Percentiles rank a stretch among this genome's conserved stretches.
Conservation (phyloP, 139 green algal genomes). For the Micractinium sp. region DNA sequence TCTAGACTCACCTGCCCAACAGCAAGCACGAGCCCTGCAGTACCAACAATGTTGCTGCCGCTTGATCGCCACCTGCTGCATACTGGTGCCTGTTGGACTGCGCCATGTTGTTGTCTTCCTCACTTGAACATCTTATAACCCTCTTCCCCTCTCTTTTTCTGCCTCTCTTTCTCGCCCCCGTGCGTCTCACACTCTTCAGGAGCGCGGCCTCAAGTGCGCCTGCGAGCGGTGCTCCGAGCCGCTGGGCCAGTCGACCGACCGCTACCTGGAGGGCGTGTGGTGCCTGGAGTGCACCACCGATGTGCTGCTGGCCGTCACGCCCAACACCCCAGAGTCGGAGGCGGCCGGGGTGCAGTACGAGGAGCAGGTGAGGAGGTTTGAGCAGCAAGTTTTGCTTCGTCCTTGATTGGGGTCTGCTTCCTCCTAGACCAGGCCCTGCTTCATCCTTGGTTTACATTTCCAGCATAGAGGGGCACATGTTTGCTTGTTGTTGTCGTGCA, state of each 20-base stretch:
- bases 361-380: constrained; percentile 10
- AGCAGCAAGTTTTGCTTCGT: no score
- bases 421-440: no score
- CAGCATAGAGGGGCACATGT: no score
- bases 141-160: not conserved
- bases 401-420: no score
- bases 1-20: no score
- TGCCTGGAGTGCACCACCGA: constrained; percentile 35
- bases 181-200: not conserved
- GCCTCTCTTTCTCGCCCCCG: not conserved
- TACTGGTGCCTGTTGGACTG: not conserved
- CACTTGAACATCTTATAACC: not conserved
- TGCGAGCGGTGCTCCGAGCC: constrained; percentile 35
- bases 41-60: no score
- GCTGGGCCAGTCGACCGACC: constrained; percentile 29
- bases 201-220: constrained; percentile 25
- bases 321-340: constrained; percentile 11
- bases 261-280: constrained; percentile 43
- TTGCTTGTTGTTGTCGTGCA: no score
- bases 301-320: constrained; percentile 26
- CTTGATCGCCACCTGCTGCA: no score
- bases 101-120: not conserved
- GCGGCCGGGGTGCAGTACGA: constrained; percentile 8
- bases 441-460: no score
- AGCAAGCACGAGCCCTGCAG: no score